Conservation (phyloP, 441 rosid genomes). For the Lepidium campestre region DNA sequence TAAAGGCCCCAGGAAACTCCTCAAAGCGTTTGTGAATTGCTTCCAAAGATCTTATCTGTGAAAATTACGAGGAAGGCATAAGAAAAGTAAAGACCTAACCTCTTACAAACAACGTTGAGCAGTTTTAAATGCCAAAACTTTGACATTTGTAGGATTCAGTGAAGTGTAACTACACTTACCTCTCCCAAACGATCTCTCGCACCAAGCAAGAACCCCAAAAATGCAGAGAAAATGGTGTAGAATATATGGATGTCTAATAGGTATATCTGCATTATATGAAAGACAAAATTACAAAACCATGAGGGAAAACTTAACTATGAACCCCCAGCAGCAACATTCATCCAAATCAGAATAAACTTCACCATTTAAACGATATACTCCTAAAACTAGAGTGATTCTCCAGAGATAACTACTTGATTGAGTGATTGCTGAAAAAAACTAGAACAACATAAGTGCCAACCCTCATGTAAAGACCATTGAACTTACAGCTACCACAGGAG, state of each 20-base stretch:
- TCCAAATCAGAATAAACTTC: constrained; percentile 16
- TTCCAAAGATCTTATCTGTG: constrained; percentile 91
- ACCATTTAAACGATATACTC: neutral
- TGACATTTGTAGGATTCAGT: neutral
- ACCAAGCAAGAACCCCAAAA: constrained; percentile 93
- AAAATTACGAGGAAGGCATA: neutral
- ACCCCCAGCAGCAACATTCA: neutral
- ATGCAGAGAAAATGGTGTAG: constrained; percentile 86
- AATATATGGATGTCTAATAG: constrained; percentile 79
- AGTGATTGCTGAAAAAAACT: constrained; percentile 3
- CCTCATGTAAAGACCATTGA: constrained; percentile 23
- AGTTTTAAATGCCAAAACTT: neutral
- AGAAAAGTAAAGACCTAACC: constrained; percentile 9
- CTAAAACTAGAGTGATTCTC: neutral
- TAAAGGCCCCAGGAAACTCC: constrained; percentile 84
- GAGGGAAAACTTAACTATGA: constrained; percentile 9
- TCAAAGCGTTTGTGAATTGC: constrained; percentile 79
- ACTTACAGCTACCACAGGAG: constrained; percentile 92
- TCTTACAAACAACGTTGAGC: neutral
- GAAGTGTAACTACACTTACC: constrained; percentile 41
- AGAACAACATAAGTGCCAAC: constrained; percentile 5
- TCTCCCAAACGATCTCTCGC: constrained; percentile 98
- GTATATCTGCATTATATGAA: constrained; percentile 63
- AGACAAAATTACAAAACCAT: constrained; percentile 11
- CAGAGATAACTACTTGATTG: constrained; percentile 3